Percentiles rank a stretch among this genome's conserved stretches.
These are phyloP conservation scores for Calonectria fujianensis DNA, from an alignment of 2,329 filamentous ascomycete species.

Conservation along the genomic window DNA sequence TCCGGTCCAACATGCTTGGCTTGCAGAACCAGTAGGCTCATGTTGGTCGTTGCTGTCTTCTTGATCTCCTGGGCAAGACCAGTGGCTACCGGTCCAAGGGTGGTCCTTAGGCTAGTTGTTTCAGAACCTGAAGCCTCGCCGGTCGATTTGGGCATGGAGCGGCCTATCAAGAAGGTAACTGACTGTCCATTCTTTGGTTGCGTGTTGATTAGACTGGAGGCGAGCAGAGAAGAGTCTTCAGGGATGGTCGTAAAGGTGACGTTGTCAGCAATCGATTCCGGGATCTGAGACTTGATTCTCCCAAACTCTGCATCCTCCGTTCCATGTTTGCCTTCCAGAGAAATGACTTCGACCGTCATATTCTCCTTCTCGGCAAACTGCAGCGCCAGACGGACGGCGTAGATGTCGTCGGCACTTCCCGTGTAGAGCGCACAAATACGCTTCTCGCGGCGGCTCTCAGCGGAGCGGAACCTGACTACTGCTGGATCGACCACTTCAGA, in stretches of 20 bases:
- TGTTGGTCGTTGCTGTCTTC: slow-evolving; percentile 2
- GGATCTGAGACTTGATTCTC: slow-evolving; percentile 33
- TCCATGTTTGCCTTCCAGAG: slow-evolving; percentile 24
- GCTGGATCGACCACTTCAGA: slow-evolving; percentile 35
- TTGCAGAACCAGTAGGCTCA: slow-evolving; percentile 38
- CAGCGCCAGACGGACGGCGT: slow-evolving; percentile 85
- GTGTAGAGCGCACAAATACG: slow-evolving; percentile 92
- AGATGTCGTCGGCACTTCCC: slow-evolving; percentile 87
- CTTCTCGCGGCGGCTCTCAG: slow-evolving; percentile 61
- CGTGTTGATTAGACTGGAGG: slow-evolving; percentile 17
- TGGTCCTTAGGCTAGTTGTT: slow-evolving; percentile 6
- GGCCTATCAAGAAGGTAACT: slow-evolving; percentile 39
- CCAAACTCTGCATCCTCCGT: slow-evolving; percentile 29
- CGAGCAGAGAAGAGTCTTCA: slow-evolving; percentile 33
- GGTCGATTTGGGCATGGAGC: slow-evolving; percentile 6
- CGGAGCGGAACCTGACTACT: slow-evolving; percentile 38
- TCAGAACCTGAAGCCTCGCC: slow-evolving; percentile 27
- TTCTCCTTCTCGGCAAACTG: slow-evolving; percentile 83
- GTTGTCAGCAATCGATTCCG: slow-evolving; percentile 15
- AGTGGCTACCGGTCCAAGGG: slow-evolving; percentile 33
- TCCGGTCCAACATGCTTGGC: slow-evolving; percentile 22
- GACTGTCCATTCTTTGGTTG: slow-evolving; percentile 31
- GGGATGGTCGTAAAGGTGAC: slow-evolving; percentile 42
- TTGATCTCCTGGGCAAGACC: slow-evolving; percentile 37
- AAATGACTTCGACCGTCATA: slow-evolving; percentile 34